These are phyloP conservation scores for Rasamsonia emersonii DNA, from an alignment of 2,329 filamentous ascomycete genomes.

Conservation along the genomic window DNA sequence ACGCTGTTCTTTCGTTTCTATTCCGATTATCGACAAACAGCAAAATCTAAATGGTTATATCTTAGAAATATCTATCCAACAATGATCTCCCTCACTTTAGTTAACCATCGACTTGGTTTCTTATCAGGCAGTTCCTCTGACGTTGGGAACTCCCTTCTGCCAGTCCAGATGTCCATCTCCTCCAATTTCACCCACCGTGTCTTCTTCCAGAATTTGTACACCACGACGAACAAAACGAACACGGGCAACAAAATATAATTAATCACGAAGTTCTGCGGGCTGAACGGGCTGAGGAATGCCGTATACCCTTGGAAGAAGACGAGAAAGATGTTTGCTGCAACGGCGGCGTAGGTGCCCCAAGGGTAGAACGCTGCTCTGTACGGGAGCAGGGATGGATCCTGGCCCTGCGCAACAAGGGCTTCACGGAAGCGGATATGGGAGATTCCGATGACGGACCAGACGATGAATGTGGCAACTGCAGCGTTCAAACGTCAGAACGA, in stretches of 20 bases:
- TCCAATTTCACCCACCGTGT: slow-evolving; percentile 15
- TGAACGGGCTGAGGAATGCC: slow-evolving; percentile 43
- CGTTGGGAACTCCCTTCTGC: slow-evolving; percentile 6
- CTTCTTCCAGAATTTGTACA: slow-evolving; percentile 38
- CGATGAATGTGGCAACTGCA: slow-evolving; percentile 34
- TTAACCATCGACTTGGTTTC: no score
- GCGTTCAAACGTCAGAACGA: no score
- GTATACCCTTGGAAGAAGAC: slow-evolving; percentile 47
- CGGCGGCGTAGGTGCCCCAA: slow-evolving; percentile 41
- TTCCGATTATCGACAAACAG: no score
- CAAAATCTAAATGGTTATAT: no score
- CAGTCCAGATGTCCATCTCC: slow-evolving; percentile 6
- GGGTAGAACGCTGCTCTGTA: slow-evolving; percentile 44
- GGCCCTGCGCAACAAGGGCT: slow-evolving; percentile 28
- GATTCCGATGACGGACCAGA: slow-evolving; percentile 32
- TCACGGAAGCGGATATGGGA: slow-evolving; percentile 36
- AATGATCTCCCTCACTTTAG: no score
- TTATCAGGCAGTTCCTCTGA: no score
- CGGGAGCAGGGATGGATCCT: slow-evolving; percentile 35
- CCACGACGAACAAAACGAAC: slow-evolving; percentile 39
- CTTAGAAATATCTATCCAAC: no score
- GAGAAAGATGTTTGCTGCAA: slow-evolving; percentile 41
- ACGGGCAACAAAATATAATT: slow-evolving; percentile 48
- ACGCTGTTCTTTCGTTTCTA: no score
- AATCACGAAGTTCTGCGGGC: slow-evolving; percentile 43